A percentile compares a stretch with the other conserved stretches of the same genome.
Conservation (phyloP, 306 rosid species). For the Ormosia semicastrata region DNA sequence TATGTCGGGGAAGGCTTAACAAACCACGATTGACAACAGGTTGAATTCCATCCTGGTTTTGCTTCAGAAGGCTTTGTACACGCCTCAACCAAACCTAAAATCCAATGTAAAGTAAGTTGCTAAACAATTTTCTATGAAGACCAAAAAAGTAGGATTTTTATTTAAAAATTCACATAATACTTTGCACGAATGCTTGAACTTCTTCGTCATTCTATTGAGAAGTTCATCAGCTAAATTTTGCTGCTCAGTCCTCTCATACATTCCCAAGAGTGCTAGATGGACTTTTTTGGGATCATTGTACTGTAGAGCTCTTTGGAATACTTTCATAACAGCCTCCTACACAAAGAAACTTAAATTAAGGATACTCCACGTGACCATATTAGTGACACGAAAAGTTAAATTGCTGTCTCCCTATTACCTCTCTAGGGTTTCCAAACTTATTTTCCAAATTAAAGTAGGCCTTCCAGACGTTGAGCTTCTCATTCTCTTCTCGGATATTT, state of each 20-base stretch:
- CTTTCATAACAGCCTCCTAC: conserved; percentile 78
- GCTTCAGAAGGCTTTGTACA: conserved; percentile 57
- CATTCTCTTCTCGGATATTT: conserved; percentile 83
- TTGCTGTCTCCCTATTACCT: conserved; percentile 43
- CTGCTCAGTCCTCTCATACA: conserved; percentile 86
- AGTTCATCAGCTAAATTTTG: conserved; percentile 73
- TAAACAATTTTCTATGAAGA: not conserved
- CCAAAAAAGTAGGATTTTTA: not conserved
- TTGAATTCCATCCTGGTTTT: conserved; percentile 59
- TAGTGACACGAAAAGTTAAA: conserved; percentile 3
- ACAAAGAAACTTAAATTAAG: conserved; percentile 18
- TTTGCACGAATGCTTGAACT: conserved; percentile 92
- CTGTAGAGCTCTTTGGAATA: conserved; percentile 80
- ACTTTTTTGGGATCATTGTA: conserved; percentile 76
- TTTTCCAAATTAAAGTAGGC: conserved; percentile 92
- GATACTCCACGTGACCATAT: conserved; percentile 3
- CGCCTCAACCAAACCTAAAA: conserved; percentile 86
- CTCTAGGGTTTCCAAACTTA: conserved; percentile 79
- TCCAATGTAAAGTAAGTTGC: conserved; percentile 17
- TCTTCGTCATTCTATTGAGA: conserved; percentile 73
- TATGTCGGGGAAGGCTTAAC: conserved; percentile 69
- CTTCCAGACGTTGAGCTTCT: conserved; percentile 91
- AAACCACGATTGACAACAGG: conserved; percentile 55
- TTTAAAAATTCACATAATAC: conserved; percentile 37
- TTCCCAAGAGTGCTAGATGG: conserved; percentile 75